These are phyloP conservation scores for Hypsizygus ulmarius DNA, from an alignment of 1,284 basidiomycete species.

Conservation along the genomic window DNA sequence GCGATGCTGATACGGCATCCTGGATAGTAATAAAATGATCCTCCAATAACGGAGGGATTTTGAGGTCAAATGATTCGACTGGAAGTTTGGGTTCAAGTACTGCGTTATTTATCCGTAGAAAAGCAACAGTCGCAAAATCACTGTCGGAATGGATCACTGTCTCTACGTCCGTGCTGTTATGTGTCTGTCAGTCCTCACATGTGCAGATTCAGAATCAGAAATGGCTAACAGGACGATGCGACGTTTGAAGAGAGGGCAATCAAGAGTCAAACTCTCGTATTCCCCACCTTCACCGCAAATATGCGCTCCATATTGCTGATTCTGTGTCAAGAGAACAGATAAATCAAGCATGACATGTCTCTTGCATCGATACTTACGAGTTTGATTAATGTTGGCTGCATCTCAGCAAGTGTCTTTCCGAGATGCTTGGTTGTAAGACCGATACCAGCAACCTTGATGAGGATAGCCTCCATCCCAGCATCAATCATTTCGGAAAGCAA, in stretches of 20 bases:
- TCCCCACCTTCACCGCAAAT: conserved; percentile 98
- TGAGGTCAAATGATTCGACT: background rate
- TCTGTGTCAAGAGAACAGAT: conserved; percentile 42
- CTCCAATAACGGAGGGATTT: conserved; percentile 55
- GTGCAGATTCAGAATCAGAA: background rate
- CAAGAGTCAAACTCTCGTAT: conserved; percentile 93
- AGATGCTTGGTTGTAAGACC: conserved; percentile 81
- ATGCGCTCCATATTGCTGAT: conserved; percentile 85
- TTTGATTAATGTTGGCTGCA: conserved; percentile 71
- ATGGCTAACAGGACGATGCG: conserved; percentile 67
- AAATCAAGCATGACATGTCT: background rate
- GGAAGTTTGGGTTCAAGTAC: conserved; percentile 53
- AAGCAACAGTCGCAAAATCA: conserved; percentile 84
- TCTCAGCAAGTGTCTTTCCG: conserved; percentile 73
- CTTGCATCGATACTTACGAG: conserved; percentile 50
- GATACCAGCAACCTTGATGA: conserved; percentile 97
- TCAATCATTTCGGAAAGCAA: conserved; percentile 87
- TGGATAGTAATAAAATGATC: conserved; percentile 32
- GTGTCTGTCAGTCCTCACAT: background rate
- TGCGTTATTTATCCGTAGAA: conserved; percentile 74
- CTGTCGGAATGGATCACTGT: conserved; percentile 74
- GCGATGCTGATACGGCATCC: conserved; percentile 19
- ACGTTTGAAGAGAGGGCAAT: conserved; percentile 86
- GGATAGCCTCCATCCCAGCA: conserved; percentile 75
- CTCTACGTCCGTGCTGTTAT: conserved; percentile 57